A percentile compares a stretch with the other conserved stretches of the same genome.
Evolutionary conservation across 176 grass and related monocot species (phyloP).

Genomic region (Tillandsia fasciculata): DNA sequence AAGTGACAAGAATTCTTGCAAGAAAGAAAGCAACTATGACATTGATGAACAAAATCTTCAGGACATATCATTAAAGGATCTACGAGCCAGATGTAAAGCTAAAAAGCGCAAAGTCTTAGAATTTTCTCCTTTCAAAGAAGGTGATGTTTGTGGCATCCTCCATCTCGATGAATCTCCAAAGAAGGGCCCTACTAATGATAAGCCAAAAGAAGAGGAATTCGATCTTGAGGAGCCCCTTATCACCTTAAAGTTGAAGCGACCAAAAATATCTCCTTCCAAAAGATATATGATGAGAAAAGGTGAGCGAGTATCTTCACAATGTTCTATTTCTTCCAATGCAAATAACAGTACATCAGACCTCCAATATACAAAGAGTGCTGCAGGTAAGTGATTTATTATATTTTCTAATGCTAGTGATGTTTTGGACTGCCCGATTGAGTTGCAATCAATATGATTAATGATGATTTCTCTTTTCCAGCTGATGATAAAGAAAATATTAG

Average conservation of each 20-base stretch:
- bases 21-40: not conserved
- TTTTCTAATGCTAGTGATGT: not conserved
- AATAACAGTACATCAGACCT: slow-evolving; percentile 4
- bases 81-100: slow-evolving; percentile 37
- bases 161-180: not conserved
- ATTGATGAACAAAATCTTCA: slow-evolving; percentile 7
- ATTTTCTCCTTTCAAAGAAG: slow-evolving; percentile 12
- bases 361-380: slow-evolving; percentile 13
- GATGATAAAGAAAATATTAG: slow-evolving; percentile 1
- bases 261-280: slow-evolving; percentile 18
- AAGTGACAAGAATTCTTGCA: not conserved
- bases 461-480: not conserved
- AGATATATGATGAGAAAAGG: slow-evolving; percentile 22
- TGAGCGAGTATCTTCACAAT: slow-evolving; percentile 7
- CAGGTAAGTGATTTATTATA: slow-evolving; percentile 25
- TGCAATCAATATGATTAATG: not conserved
- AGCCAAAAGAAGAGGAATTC: slow-evolving; percentile 22
- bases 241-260: slow-evolving; percentile 35
- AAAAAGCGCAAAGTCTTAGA: slow-evolving; percentile 26
- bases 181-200: slow-evolving; percentile 4
- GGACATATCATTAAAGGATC: slow-evolving; percentile 36
- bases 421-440: not conserved
- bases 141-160: slow-evolving; percentile 1
- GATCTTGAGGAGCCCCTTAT: slow-evolving; percentile 54
- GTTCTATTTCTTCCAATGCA: not conserved